Evolutionary conservation across 306 rosid species (phyloP).

Genomic region (Ochetophila trinervis): DNA sequence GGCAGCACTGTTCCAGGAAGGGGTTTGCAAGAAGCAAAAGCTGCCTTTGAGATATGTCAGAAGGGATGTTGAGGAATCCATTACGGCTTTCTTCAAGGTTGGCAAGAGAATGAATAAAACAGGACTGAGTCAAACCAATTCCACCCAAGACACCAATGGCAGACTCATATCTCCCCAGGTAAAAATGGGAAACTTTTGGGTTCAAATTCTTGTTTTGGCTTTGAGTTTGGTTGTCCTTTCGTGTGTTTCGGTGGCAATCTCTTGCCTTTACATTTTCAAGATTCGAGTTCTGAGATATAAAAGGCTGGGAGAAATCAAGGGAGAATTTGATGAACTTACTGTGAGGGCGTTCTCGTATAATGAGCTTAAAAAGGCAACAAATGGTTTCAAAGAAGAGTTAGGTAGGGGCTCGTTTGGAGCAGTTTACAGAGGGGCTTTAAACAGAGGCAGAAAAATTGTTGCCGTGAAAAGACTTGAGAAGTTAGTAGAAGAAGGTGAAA

Average conservation of each 20-base stretch:
- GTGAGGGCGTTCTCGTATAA: slow-evolving; percentile 18
- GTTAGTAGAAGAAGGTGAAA: slow-evolving; percentile 20
- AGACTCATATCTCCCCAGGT: too few relatives aligned
- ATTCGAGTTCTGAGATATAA: slow-evolving; percentile 10
- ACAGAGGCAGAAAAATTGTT: slow-evolving; percentile 10
- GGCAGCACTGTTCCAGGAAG: not conserved
- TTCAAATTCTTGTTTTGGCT: slow-evolving; percentile 5
- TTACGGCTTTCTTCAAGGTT: slow-evolving; percentile 10
- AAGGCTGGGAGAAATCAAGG: slow-evolving; percentile 3
- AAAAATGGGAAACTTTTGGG: too few relatives aligned
- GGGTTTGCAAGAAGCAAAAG: not conserved
- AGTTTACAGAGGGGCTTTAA: slow-evolving; percentile 14
- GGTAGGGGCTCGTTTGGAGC: slow-evolving; percentile 22
- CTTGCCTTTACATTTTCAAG: slow-evolving; percentile 8
- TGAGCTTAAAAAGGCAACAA: slow-evolving; percentile 23
- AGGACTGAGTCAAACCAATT: too few relatives aligned
- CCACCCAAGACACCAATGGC: too few relatives aligned
- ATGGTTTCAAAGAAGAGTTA: slow-evolving; percentile 20
- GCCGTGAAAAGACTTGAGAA: slow-evolving; percentile 27
- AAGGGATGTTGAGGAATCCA: not conserved
- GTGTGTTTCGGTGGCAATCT: not conserved
- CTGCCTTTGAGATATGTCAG: slow-evolving; percentile 10
- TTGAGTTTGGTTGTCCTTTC: not conserved
- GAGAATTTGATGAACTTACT: slow-evolving; percentile 8
- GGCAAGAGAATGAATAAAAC: too few relatives aligned